Evolutionary conservation across 257 asterid species (phyloP).

Genomic region (Agastache rugosa): DNA sequence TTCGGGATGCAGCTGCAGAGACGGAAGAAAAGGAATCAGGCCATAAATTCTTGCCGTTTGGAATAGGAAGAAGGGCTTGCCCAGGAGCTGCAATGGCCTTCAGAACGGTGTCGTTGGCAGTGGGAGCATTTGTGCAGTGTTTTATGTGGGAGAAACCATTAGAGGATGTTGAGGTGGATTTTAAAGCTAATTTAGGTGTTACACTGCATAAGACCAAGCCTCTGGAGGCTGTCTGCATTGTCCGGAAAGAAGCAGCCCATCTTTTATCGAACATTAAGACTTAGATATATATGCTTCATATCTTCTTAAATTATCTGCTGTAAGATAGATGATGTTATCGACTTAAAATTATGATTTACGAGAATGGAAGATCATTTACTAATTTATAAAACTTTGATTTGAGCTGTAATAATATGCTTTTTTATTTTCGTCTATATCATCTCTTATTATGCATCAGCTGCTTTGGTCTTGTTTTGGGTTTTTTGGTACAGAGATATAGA

Average conservation of each 20-base stretch:
- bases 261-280: too few species aligned
- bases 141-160: constrained; percentile 52
- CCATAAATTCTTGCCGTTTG: constrained; percentile 55
- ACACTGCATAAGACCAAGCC: constrained; percentile 43
- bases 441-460: too few species aligned
- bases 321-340: too few species aligned
- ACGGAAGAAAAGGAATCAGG: constrained; percentile 34
- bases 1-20: constrained; percentile 38
- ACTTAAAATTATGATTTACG: too few species aligned
- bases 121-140: constrained; percentile 64
- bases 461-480: too few species aligned
- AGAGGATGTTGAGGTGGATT: constrained; percentile 33
- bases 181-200: background rate
- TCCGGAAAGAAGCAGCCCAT: constrained; percentile 37
- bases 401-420: too few species aligned
- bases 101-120: constrained; percentile 46
- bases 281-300: too few species aligned
- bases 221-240: constrained; percentile 49
- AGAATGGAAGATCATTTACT: too few species aligned
- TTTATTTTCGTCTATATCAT: too few species aligned
- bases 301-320: too few species aligned
- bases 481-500: too few species aligned
- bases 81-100: constrained; percentile 55
- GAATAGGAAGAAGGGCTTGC: constrained; percentile 65
- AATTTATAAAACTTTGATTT: too few species aligned